Percentiles rank a stretch among this genome's conserved stretches.
Conservation (phyloP, 2,329 filamentous ascomycete species). For the Orbilia oligospora region DNA sequence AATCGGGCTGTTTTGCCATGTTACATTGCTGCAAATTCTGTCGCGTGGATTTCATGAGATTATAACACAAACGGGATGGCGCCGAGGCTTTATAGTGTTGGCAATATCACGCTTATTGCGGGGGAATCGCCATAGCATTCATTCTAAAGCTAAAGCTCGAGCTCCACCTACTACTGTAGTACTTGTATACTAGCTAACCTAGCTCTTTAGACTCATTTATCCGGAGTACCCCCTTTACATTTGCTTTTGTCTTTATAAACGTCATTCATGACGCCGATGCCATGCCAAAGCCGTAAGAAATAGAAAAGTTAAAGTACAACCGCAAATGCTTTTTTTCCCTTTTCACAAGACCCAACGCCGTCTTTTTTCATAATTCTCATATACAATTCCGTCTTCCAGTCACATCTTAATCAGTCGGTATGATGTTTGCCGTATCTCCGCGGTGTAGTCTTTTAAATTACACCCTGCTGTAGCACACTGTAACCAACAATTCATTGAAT, state of each 20-base stretch:
- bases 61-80: background rate
- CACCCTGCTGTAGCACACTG: background rate
- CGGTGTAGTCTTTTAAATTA: background rate
- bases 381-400: conserved; percentile 17
- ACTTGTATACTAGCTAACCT: background rate
- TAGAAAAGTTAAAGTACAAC: conserved; percentile 20
- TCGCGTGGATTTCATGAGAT: conserved; percentile 1
- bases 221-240: background rate
- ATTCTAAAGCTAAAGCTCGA: background rate
- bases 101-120: conserved; percentile 1
- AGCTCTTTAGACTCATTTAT: conserved; percentile 1
- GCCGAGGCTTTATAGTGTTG: background rate
- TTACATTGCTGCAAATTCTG: background rate
- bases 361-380: conserved; percentile 12
- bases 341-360: conserved; percentile 13
- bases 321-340: conserved; percentile 6
- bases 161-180: conserved; percentile 1
- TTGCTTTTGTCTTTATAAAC: conserved; percentile 30
- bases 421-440: conserved; percentile 18
- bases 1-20: background rate
- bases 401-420: conserved; percentile 6
- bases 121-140: conserved; percentile 3
- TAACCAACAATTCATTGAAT: conserved; percentile 5
- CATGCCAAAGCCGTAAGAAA: conserved; percentile 24
- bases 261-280: conserved; percentile 26